Percentiles rank a stretch among this genome's conserved stretches.
phyloP scores from a whole-genome alignment of 257 asterid species.

The Rhazya stricta region DNA sequence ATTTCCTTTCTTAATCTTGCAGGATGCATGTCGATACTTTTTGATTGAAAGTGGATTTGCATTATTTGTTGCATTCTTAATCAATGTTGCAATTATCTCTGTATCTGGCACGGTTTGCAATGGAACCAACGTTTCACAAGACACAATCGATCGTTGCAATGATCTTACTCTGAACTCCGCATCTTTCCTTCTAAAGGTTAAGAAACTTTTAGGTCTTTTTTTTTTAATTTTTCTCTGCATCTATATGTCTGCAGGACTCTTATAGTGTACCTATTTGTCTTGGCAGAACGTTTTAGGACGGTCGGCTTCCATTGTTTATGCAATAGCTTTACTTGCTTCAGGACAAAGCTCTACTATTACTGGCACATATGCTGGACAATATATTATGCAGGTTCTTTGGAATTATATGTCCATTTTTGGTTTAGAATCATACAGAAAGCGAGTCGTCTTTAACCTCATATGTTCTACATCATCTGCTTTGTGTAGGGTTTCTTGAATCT shows the following conservation, averaged over 20 bases:
- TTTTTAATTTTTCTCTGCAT: neutral
- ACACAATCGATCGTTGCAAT: conserved; percentile 40
- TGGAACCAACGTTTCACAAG: conserved; percentile 29
- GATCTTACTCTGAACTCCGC: conserved; percentile 80
- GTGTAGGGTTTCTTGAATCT: conserved; percentile 75
- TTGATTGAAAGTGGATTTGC: conserved; percentile 89
- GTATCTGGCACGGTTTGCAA: conserved; percentile 79
- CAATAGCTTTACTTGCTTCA: conserved; percentile 82
- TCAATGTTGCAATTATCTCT: conserved; percentile 66
- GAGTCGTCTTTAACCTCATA: too few relatives aligned
- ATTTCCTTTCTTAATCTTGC: conserved; percentile 12
- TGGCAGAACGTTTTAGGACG: conserved; percentile 76
- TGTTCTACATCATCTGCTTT: neutral
- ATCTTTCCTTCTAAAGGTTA: conserved; percentile 83
- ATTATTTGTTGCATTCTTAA: conserved; percentile 59
- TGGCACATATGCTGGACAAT: conserved; percentile 97
- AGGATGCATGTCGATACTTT: conserved; percentile 85
- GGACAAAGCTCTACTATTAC: conserved; percentile 95
- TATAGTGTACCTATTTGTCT: neutral
- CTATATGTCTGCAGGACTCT: too few relatives aligned
- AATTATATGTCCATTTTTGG: too few relatives aligned
- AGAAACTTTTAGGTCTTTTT: neutral
- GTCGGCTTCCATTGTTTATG: conserved; percentile 74
- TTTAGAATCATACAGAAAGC: too few relatives aligned
- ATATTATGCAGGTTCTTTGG: conserved; percentile 85